Conservation (phyloP, 2,329 filamentous ascomycete genomes). For the Alternaria ethzedia region DNA sequence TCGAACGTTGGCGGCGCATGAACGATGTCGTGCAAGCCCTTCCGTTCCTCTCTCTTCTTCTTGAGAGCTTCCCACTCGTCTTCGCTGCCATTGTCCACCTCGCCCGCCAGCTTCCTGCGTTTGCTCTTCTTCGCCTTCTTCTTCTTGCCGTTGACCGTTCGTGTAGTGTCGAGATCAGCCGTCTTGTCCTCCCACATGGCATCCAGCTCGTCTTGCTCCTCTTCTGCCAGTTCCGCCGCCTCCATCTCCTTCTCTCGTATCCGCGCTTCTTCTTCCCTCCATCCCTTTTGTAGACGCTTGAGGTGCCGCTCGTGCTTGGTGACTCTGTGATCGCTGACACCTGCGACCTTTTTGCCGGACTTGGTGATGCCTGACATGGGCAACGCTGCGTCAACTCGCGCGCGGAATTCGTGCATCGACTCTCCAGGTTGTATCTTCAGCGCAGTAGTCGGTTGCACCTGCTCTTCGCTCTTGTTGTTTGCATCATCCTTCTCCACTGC, state of each 20-base stretch:
- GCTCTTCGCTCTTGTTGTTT: constrained; percentile 28
- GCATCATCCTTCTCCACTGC: constrained; percentile 13
- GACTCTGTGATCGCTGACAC: constrained; percentile 67
- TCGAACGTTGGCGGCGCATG: constrained; percentile 78
- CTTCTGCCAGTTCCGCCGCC: constrained; percentile 71
- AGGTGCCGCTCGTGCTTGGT: constrained; percentile 88
- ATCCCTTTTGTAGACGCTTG: constrained; percentile 63
- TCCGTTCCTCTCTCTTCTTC: constrained; percentile 61
- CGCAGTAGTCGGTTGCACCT: constrained; percentile 17
- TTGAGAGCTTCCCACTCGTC: constrained; percentile 82
- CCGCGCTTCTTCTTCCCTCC: constrained; percentile 61
- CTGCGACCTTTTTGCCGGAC: constrained; percentile 68
- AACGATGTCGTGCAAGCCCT: constrained; percentile 65
- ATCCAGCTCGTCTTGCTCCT: constrained; percentile 67
- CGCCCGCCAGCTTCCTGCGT: constrained; percentile 58
- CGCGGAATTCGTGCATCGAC: constrained; percentile 78
- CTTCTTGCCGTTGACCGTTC: constrained; percentile 53
- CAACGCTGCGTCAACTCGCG: constrained; percentile 82
- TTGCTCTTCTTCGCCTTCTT: constrained; percentile 58
- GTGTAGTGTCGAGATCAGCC: constrained; percentile 64
- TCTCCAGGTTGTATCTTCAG: constrained; percentile 78
- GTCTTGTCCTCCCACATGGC: constrained; percentile 69
- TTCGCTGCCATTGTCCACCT: constrained; percentile 63
- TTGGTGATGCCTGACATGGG: constrained; percentile 72
- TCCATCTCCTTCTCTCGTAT: constrained; percentile 78